These are phyloP conservation scores for Candida chilensis DNA, from an alignment of 805 yeast species.

Conservation along the genomic window DNA sequence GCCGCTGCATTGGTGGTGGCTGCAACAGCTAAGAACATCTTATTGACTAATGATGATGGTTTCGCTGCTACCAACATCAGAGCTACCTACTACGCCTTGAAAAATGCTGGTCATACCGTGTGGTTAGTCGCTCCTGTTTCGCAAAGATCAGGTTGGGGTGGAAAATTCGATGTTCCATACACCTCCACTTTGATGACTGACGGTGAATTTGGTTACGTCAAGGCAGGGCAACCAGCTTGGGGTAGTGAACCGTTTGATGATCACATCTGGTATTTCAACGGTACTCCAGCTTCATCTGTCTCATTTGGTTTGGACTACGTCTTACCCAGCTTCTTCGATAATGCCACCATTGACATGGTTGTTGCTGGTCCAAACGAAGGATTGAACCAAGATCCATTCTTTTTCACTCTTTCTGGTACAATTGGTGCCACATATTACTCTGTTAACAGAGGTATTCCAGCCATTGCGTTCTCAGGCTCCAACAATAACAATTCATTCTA, in stretches of 20 bases:
- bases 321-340: conserved; percentile 33
- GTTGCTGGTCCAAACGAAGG: conserved; percentile 50
- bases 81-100: conserved; percentile 40
- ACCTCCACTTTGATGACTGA: conserved; percentile 26
- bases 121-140: conserved; percentile 42
- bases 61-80: conserved; percentile 51
- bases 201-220: conserved; percentile 38
- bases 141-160: conserved; percentile 47
- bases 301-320: conserved; percentile 38
- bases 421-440: conserved; percentile 41
- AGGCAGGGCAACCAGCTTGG: conserved; percentile 44
- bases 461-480: conserved; percentile 44
- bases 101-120: conserved; percentile 38
- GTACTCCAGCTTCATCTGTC: conserved; percentile 45
- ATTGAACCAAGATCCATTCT: conserved; percentile 31
- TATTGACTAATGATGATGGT: conserved; percentile 48
- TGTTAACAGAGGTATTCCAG: conserved; percentile 38
- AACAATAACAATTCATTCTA: conserved; percentile 38
- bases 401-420: conserved; percentile 38
- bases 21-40: conserved; percentile 34
- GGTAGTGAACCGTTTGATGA: conserved; percentile 34
- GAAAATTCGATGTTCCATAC: conserved; percentile 36
- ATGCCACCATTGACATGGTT: conserved; percentile 35
- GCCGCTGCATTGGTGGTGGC: too few species aligned
- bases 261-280: conserved; percentile 46